Conservation (phyloP, 331 rosid species). For the Malus hybrid region DNA sequence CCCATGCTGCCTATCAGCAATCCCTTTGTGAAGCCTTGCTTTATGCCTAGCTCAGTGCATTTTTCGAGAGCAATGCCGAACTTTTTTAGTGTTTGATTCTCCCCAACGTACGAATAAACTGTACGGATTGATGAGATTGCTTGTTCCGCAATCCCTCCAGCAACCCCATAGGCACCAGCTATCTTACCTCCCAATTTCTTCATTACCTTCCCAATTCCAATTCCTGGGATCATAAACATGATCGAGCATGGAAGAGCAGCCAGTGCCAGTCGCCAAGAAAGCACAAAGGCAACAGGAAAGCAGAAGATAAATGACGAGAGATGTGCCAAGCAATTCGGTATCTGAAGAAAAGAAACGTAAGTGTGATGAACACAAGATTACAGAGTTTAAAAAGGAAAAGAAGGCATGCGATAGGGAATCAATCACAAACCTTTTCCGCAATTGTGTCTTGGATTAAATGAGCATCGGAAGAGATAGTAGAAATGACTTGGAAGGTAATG, state of each 20-base stretch:
- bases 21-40: constrained; percentile 65
- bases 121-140: constrained; percentile 66
- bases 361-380: not conserved
- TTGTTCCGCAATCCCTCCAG: constrained; percentile 76
- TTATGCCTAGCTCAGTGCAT: constrained; percentile 51
- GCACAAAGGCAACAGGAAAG: constrained; percentile 43
- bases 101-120: constrained; percentile 73
- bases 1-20: constrained; percentile 72
- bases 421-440: constrained; percentile 52
- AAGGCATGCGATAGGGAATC: not conserved
- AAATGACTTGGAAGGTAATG: constrained; percentile 54
- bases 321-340: constrained; percentile 50
- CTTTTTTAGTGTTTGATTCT: constrained; percentile 43
- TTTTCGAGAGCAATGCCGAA: constrained; percentile 47
- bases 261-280: constrained; percentile 68
- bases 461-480: constrained; percentile 64
- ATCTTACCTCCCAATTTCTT: constrained; percentile 43
- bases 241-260: constrained; percentile 66
- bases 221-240: constrained; percentile 56
- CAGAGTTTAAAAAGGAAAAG: not conserved
- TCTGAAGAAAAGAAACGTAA: constrained; percentile 19
- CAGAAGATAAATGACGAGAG: constrained; percentile 49
- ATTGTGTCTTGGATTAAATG: constrained; percentile 64
- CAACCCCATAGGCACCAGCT: constrained; percentile 50
- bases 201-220: constrained; percentile 48